Conservation (phyloP, 2,329 filamentous ascomycete genomes). For the Hysterium pulicare region DNA sequence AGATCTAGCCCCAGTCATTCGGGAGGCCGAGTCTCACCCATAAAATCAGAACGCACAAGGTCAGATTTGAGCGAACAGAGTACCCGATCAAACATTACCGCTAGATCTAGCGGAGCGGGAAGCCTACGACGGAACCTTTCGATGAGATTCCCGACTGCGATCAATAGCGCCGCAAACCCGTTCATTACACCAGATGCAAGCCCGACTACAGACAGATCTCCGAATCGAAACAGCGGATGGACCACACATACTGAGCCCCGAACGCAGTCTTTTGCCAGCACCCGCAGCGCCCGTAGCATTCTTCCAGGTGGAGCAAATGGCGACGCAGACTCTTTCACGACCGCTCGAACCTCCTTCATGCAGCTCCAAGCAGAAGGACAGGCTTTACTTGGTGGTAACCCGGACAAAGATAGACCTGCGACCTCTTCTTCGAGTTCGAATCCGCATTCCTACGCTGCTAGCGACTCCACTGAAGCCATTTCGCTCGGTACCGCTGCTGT, state of each 20-base stretch:
- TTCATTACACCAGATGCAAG: constrained; percentile 33
- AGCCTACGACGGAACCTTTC: constrained; percentile 46
- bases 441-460: constrained; percentile 20
- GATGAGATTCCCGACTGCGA: constrained; percentile 41
- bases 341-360: constrained; percentile 48
- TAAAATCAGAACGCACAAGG: constrained; percentile 53
- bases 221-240: constrained; percentile 16
- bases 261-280: constrained; percentile 34
- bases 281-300: constrained; percentile 29
- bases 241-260: constrained; percentile 13
- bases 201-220: constrained; percentile 20
- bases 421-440: constrained; percentile 28
- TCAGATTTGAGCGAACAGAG: constrained; percentile 56
- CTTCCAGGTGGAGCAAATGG: constrained; percentile 21
- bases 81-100: constrained; percentile 42
- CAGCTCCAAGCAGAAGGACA: constrained; percentile 52
- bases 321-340: constrained; percentile 51
- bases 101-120: constrained; percentile 34
- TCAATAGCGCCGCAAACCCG: constrained; percentile 31
- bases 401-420: constrained; percentile 26
- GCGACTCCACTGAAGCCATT: constrained; percentile 18
- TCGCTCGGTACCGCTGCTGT: constrained; percentile 25
- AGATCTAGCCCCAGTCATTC: constrained; percentile 17
- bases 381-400: constrained; percentile 47
- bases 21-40: constrained; percentile 43